Evolutionary conservation across 768 basidiomycete species (phyloP).

Genomic region (Calocera viscosa): DNA sequence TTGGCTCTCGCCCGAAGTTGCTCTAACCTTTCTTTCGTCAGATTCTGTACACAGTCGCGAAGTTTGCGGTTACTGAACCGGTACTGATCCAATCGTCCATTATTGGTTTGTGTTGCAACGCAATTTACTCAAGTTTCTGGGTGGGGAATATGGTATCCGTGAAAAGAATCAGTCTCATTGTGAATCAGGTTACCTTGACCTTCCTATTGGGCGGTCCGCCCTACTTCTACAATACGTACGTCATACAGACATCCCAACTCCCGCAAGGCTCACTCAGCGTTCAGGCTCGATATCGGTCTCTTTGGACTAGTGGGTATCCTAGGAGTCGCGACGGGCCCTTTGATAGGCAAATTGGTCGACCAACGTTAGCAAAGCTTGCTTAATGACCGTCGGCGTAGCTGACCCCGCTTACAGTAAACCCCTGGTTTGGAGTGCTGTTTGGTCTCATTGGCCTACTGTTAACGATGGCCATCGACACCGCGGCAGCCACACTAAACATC

Average conservation of each 20-base stretch:
- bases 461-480: neutral
- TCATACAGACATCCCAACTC: neutral
- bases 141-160: conserved; percentile 18
- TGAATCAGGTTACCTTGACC: conserved; percentile 27
- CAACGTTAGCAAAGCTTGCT: conserved; percentile 15
- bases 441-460: conserved; percentile 21
- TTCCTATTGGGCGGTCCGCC: conserved; percentile 35
- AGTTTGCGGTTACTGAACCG: conserved; percentile 65
- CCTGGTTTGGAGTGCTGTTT: conserved; percentile 57
- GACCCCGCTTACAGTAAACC: conserved; percentile 30
- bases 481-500: conserved; percentile 28
- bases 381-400: conserved; percentile 15
- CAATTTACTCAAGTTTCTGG: conserved; percentile 53
- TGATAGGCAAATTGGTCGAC: conserved; percentile 24
- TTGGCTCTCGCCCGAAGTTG: neutral
- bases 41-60: conserved; percentile 51
- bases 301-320: conserved; percentile 27
- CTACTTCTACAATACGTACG: conserved; percentile 28
- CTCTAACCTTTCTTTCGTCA: neutral
- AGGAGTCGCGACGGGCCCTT: conserved; percentile 25
- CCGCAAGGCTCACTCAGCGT: conserved; percentile 14
- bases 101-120: conserved; percentile 27
- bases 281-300: conserved; percentile 27
- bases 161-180: neutral
- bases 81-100: conserved; percentile 48